Percentiles rank a stretch among this genome's conserved stretches.
Conservation (phyloP, 495 filamentous ascomycete genomes). For the Apiosordaria backusii region DNA sequence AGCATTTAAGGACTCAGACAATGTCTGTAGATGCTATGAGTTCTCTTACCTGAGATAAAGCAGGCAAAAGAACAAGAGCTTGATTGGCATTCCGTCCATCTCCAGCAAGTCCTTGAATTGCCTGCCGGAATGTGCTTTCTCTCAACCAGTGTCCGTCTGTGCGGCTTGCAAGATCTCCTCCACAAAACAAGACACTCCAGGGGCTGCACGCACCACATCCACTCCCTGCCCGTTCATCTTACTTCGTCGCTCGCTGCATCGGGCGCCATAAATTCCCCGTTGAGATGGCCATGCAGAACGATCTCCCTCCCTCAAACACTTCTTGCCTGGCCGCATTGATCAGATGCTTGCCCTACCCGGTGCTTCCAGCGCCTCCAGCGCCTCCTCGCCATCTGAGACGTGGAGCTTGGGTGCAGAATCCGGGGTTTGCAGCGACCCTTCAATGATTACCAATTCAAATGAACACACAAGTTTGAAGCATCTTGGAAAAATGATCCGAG, state of each 20-base stretch:
- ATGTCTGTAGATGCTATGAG: too few species aligned
- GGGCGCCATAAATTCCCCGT: not conserved
- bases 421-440: not conserved
- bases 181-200: constrained; percentile 7
- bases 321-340: not conserved
- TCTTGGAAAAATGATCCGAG: not conserved
- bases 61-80: too few species aligned
- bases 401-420: not conserved
- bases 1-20: too few species aligned
- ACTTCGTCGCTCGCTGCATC: not conserved
- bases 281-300: not conserved
- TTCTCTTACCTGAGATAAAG: too few species aligned
- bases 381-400: not conserved
- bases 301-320: not conserved
- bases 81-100: too few species aligned
- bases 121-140: not conserved
- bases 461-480: not conserved
- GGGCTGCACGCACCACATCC: constrained; percentile 3
- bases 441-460: not conserved
- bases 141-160: not conserved
- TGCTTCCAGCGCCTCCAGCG: not conserved
- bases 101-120: too few species aligned
- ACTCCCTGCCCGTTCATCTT: too few species aligned
- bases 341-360: not conserved
- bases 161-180: not conserved